phyloP scores from a whole-genome alignment of 768 basidiomycete species.

The Cantharellus anzutake region DNA sequence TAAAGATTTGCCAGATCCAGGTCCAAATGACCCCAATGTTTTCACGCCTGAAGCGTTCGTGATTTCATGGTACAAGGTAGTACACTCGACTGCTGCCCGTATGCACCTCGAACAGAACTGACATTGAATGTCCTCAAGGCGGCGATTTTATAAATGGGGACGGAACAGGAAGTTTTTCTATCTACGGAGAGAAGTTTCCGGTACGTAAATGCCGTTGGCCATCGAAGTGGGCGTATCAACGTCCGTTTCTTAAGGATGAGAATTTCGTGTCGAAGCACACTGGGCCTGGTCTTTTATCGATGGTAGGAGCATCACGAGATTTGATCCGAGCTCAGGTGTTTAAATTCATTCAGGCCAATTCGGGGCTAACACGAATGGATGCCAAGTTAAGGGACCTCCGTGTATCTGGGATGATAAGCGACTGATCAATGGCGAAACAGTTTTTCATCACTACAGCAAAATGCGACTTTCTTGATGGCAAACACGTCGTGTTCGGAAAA shows the following conservation, averaged over 20 bases:
- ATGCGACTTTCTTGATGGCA: slow-evolving; percentile 89
- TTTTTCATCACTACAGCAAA: slow-evolving; percentile 95
- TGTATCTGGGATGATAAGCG: neutral
- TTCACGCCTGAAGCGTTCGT: slow-evolving; percentile 11
- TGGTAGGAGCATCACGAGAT: slow-evolving; percentile 30
- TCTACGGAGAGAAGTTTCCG: slow-evolving; percentile 87
- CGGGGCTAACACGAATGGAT: slow-evolving; percentile 84
- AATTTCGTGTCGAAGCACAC: slow-evolving; percentile 85
- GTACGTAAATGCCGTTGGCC: slow-evolving; percentile 25
- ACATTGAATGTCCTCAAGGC: slow-evolving; percentile 23
- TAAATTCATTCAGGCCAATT: slow-evolving; percentile 53
- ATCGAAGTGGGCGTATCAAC: neutral
- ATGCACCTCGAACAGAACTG: neutral
- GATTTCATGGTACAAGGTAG: slow-evolving; percentile 88
- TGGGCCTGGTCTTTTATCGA: slow-evolving; percentile 72
- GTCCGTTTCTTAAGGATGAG: slow-evolving; percentile 44
- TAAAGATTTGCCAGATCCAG: neutral
- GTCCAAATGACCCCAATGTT: neutral
- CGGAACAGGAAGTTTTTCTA: slow-evolving; percentile 91
- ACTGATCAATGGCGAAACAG: slow-evolving; percentile 18
- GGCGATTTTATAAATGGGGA: slow-evolving; percentile 92
- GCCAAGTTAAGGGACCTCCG: slow-evolving; percentile 33
- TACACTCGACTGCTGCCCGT: neutral
- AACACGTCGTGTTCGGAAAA: slow-evolving; percentile 84
- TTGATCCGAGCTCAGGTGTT: no score